phyloP scores from a whole-genome alignment of 2,329 filamentous ascomycete species.

The Scedosporium minutisporum region DNA sequence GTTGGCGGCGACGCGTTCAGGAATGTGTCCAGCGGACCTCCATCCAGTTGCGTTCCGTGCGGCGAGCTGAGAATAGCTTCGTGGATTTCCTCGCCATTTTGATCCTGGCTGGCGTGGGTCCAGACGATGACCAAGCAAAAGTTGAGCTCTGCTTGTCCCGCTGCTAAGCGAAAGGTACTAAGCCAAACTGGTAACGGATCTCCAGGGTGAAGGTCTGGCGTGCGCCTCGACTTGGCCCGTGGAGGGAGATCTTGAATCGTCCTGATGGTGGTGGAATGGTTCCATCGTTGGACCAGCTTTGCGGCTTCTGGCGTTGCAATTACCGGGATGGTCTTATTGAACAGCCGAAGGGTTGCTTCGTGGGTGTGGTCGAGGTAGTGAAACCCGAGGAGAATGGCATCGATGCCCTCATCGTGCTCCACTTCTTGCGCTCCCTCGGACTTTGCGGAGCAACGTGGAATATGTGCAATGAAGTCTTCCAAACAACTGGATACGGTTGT shows the following conservation, averaged over 20 bases:
- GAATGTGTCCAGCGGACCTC: slow-evolving; percentile 13
- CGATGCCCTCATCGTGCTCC: slow-evolving; percentile 8
- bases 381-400: slow-evolving; percentile 14
- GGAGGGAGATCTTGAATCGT: slow-evolving; percentile 9
- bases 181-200: slow-evolving; percentile 14
- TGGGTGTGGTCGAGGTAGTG: slow-evolving; percentile 13
- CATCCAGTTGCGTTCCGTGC: slow-evolving; percentile 13
- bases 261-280: slow-evolving; percentile 13
- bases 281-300: slow-evolving; percentile 9
- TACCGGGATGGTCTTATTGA: slow-evolving; percentile 13
- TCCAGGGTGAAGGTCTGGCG: slow-evolving; percentile 13
- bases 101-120: slow-evolving; percentile 8
- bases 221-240: slow-evolving; percentile 9
- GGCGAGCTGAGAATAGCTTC: slow-evolving; percentile 14
- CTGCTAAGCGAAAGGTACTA: slow-evolving; percentile 11
- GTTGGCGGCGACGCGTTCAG: slow-evolving; percentile 12
- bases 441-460: neutral
- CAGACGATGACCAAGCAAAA: slow-evolving; percentile 14
- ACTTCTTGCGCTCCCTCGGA: neutral
- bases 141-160: slow-evolving; percentile 11
- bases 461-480: neutral
- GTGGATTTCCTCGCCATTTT: slow-evolving; percentile 9
- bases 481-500: neutral
- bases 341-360: slow-evolving; percentile 11
- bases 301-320: slow-evolving; percentile 11